phyloP scores from a whole-genome alignment of 2,329 filamentous ascomycete species.

The Xylaria sp. region DNA sequence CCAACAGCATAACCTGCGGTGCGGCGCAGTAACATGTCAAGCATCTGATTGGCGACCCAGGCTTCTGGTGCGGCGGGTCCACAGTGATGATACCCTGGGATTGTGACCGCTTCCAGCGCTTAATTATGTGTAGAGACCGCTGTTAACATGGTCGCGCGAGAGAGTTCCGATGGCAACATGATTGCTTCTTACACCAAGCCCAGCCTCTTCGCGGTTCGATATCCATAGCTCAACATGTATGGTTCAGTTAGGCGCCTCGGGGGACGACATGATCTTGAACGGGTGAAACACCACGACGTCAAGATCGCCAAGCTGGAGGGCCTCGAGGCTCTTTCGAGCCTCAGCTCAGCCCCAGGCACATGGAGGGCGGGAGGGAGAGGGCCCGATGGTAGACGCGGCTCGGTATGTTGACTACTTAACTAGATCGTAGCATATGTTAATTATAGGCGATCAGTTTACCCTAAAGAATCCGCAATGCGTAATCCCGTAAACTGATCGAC shows the following conservation, averaged over 20 bases:
- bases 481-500: too few relatives aligned
- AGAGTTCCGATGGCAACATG: too few relatives aligned
- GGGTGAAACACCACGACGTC: conserved; percentile 7
- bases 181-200: too few relatives aligned
- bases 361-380: neutral
- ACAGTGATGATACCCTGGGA: neutral
- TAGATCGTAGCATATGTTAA: too few relatives aligned
- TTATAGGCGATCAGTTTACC: too few relatives aligned
- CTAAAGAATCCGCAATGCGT: too few relatives aligned
- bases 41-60: conserved; percentile 12
- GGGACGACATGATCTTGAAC: neutral
- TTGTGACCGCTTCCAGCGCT: conserved; percentile 6
- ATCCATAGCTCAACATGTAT: too few relatives aligned
- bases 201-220: too few relatives aligned
- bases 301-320: neutral
- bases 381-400: neutral
- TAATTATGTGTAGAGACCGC: neutral
- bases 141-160: neutral
- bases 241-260: neutral
- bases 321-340: neutral
- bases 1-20: conserved; percentile 26
- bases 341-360: neutral
- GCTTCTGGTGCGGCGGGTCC: conserved; percentile 1
- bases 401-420: neutral
- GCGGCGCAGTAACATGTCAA: conserved; percentile 9